phyloP scores from a whole-genome alignment of 306 rosid species.

The Benincasa hispida region DNA sequence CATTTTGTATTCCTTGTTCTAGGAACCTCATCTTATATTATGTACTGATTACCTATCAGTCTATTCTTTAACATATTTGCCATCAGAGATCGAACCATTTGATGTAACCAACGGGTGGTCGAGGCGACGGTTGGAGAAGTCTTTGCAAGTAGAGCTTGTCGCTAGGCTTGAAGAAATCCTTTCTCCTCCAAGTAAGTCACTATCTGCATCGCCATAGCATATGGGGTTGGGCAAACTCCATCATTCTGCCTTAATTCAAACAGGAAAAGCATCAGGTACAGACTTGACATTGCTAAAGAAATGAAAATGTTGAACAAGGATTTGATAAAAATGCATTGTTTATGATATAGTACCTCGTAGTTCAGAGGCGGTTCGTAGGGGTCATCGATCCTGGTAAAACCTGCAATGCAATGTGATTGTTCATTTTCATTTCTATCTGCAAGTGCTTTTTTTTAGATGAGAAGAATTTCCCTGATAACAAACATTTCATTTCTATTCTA shows the following conservation, averaged over 20 bases:
- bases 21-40: neutral
- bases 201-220: slow-evolving; percentile 48
- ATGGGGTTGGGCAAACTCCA: slow-evolving; percentile 50
- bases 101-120: neutral
- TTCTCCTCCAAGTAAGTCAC: slow-evolving; percentile 53
- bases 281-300: neutral
- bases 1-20: neutral
- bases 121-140: neutral
- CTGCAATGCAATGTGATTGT: slow-evolving; percentile 16
- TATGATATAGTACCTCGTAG: slow-evolving; percentile 41
- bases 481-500: too few species aligned
- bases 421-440: neutral
- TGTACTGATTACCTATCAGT: neutral
- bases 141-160: too few species aligned
- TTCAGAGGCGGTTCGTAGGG: slow-evolving; percentile 73
- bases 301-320: neutral
- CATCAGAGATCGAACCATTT: neutral
- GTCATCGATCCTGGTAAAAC: slow-evolving; percentile 84
- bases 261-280: slow-evolving; percentile 16
- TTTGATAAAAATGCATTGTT: neutral
- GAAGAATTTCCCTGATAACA: too few species aligned
- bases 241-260: slow-evolving; percentile 37
- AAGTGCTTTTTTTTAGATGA: too few species aligned
- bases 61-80: neutral
- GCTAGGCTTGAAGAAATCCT: slow-evolving; percentile 47